Evolutionary conservation across 2,329 filamentous ascomycete genomes (phyloP).

Genomic region (Lachnellula occidentalis): DNA sequence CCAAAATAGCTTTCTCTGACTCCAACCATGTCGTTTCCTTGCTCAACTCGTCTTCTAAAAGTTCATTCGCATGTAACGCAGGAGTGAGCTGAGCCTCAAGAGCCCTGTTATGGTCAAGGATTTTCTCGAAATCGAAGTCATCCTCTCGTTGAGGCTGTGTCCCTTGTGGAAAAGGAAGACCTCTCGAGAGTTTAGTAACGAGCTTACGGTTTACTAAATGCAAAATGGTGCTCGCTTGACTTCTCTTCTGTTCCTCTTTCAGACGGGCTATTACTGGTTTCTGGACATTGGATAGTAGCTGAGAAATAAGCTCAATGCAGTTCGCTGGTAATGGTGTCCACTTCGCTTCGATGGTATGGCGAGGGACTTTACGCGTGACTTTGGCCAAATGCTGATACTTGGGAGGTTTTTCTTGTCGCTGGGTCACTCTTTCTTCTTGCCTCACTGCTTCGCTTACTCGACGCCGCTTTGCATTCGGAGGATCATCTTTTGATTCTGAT

Average conservation of each 20-base stretch:
- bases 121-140: slow-evolving; percentile 62
- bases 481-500: slow-evolving; percentile 2
- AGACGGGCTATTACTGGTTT: slow-evolving; percentile 57
- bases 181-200: slow-evolving; percentile 50
- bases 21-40: slow-evolving; percentile 52
- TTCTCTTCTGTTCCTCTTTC: slow-evolving; percentile 38
- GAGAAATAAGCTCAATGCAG: slow-evolving; percentile 50
- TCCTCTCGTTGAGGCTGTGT: slow-evolving; percentile 44
- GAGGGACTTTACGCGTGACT: slow-evolving; percentile 50
- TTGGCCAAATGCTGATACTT: slow-evolving; percentile 47
- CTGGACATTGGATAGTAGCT: slow-evolving; percentile 53
- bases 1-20: slow-evolving; percentile 47
- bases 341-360: slow-evolving; percentile 60
- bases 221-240: slow-evolving; percentile 45
- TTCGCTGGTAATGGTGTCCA: slow-evolving; percentile 54
- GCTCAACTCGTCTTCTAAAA: slow-evolving; percentile 53
- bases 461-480: not conserved
- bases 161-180: slow-evolving; percentile 61
- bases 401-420: slow-evolving; percentile 7
- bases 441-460: not conserved
- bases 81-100: slow-evolving; percentile 57
- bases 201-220: slow-evolving; percentile 50
- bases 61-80: slow-evolving; percentile 54
- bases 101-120: slow-evolving; percentile 51
- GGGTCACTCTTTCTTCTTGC: slow-evolving; percentile 3